Percentiles rank a stretch among this genome's conserved stretches.
Conservation (phyloP, 257 asterid species). For the Gentiana macrophylla region DNA sequence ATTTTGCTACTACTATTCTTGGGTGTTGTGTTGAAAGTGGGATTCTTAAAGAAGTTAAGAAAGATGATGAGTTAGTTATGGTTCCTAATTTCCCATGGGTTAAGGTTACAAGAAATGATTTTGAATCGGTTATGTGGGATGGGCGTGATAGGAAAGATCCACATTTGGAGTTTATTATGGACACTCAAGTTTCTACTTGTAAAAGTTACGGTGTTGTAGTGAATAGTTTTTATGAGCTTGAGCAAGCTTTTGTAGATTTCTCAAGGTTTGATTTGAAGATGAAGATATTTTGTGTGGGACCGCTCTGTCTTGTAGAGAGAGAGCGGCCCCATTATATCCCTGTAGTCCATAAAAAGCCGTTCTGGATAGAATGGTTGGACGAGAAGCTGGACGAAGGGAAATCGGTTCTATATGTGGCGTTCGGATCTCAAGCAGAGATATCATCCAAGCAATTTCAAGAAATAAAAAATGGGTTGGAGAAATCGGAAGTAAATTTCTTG, state of each 20-base stretch:
- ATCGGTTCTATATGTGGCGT: slow-evolving; percentile 51
- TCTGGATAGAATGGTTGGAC: slow-evolving; percentile 59
- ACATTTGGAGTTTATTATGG: slow-evolving; percentile 20
- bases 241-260: slow-evolving; percentile 22
- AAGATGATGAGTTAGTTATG: slow-evolving; percentile 28
- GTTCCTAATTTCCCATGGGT: slow-evolving; percentile 38
- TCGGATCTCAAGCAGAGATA: slow-evolving; percentile 63
- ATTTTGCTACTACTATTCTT: slow-evolving; percentile 12
- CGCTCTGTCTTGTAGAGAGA: slow-evolving; percentile 31
- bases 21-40: not conserved
- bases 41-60: slow-evolving; percentile 11
- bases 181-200: not conserved
- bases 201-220: slow-evolving; percentile 42
- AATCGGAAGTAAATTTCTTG: slow-evolving; percentile 33
- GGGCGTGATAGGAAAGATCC: slow-evolving; percentile 23
- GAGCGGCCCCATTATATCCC: not conserved
- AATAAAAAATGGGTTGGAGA: slow-evolving; percentile 39
- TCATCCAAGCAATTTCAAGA: slow-evolving; percentile 36
- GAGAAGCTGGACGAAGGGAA: slow-evolving; percentile 16
- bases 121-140: slow-evolving; percentile 17
- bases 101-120: slow-evolving; percentile 40
- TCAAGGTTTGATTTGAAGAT: not conserved
- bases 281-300: slow-evolving; percentile 40
- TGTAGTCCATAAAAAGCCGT: slow-evolving; percentile 2
- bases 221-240: slow-evolving; percentile 55